Conservation (phyloP, 1,139 yeast genomes). For the Hansenula lynferdii region DNA sequence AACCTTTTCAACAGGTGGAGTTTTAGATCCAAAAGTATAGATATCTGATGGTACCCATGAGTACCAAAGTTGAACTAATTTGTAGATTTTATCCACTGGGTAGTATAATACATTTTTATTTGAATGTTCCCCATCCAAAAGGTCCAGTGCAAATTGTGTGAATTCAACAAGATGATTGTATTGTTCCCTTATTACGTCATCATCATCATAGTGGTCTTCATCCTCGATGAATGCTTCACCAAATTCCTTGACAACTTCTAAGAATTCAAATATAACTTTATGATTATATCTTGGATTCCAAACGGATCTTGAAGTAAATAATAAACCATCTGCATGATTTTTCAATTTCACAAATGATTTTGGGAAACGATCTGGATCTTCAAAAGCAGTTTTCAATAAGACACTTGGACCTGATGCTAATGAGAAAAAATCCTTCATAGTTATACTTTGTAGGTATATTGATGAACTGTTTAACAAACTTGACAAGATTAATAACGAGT, state of each 20-base stretch:
- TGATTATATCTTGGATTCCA: conserved; percentile 17
- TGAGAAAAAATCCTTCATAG: conserved; percentile 13
- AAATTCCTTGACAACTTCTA: conserved; percentile 12
- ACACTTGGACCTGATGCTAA: conserved; percentile 17
- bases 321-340: conserved; percentile 13
- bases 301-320: conserved; percentile 12
- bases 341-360: conserved; percentile 7
- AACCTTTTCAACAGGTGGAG: conserved; percentile 9
- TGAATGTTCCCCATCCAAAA: conserved; percentile 9
- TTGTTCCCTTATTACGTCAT: conserved; percentile 6
- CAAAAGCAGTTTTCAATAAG: conserved; percentile 10
- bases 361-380: conserved; percentile 12
- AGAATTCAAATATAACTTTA: conserved; percentile 12
- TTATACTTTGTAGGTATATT: conserved; percentile 6
- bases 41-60: conserved; percentile 13
- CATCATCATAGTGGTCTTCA: conserved; percentile 8
- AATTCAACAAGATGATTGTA: conserved; percentile 8
- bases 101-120: conserved; percentile 11
- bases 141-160: conserved; percentile 3
- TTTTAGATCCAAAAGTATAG: conserved; percentile 9
- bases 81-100: conserved; percentile 15
- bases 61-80: conserved; percentile 13
- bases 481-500: conserved; percentile 7
- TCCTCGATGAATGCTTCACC: conserved; percentile 10
- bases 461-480: conserved; percentile 9